Base-by-base conservation (phyloP, 306 rosid genomes). In the Vigna radiata region DNA sequence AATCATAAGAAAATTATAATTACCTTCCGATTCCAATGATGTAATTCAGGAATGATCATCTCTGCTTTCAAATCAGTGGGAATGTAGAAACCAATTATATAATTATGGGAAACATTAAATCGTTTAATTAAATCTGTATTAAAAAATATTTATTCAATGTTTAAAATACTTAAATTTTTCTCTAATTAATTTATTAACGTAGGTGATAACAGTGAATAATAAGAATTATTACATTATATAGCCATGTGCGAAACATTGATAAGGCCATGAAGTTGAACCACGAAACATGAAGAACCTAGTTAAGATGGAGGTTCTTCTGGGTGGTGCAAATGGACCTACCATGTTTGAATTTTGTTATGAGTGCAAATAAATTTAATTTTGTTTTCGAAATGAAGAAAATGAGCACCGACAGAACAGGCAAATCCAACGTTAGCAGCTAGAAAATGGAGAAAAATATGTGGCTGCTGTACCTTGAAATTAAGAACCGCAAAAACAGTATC, bases 351-450 rank as follows among this genome's bases (percentile, higher is more conserved):
- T 23, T 14, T 68, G 13, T 54, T 25, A 27, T 11, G 0, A 23
- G 5, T 9, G 5, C 18, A 9, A 19, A 48, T 60, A 6, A 31
- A 19, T 10, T 70, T 79, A 9, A 49, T 27, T 65, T 9, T 37
- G 11, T 7, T 46, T 36, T 19, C 5, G 27, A 60, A 48, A 21
- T 6, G 46, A 59, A 14, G 29, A 52, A 16, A 25, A 49, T 64
- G 52, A 13, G 18, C 75, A 21, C 79, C 79, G 75, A 80, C 83
- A 33, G 37, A 29, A 54, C 43, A 10, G 7, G 10, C 8, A 56
- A 72, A 31, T 37, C 59, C 49, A 72, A 17, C 5, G 31, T 61
- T 23, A n/a, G 17, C 15, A 3, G 1, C 46, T 1, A 60, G n/a
- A 12, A 52, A 53, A 41, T 15, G 55, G 17, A 31, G 36, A 54